Evolutionary conservation across 139 green algal genomes (phyloP).

Genomic region (Chlorella sp.): DNA sequence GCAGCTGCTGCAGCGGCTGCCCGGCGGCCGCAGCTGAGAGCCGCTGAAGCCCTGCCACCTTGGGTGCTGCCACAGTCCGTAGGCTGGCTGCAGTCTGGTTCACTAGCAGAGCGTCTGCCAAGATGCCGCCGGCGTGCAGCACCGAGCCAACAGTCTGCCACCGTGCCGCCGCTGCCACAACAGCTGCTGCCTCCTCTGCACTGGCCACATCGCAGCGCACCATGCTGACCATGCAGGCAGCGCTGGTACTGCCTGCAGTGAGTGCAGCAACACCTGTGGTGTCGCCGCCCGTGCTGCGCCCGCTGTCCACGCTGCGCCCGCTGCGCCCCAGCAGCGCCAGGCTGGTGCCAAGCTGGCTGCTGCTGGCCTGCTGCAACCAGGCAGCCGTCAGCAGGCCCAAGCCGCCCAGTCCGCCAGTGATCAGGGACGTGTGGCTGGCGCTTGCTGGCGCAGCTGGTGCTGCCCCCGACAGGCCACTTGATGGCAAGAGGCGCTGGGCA

Average conservation of each 20-base stretch:
- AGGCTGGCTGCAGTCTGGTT: constrained; percentile 55
- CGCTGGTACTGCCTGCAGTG: neutral
- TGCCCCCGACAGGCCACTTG: no score
- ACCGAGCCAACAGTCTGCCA: neutral
- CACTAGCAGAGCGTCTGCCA: constrained; percentile 70
- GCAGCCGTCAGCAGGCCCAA: constrained; percentile 63
- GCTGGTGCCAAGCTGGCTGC: constrained; percentile 14
- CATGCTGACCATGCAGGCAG: constrained; percentile 10
- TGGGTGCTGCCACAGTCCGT: constrained; percentile 53
- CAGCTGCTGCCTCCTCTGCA: neutral
- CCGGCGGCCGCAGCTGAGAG: constrained; percentile 2
- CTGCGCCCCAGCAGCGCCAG: constrained; percentile 22
- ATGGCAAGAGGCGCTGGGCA: neutral
- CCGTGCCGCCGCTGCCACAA: neutral
- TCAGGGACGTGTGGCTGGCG: constrained; percentile 47
- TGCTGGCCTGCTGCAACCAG: constrained; percentile 61
- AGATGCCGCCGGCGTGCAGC: constrained; percentile 77
- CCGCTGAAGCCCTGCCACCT: constrained; percentile 29
- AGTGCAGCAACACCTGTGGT: neutral
- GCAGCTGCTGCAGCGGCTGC: constrained; percentile 47
- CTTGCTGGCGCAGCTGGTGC: no score
- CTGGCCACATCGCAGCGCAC: neutral
- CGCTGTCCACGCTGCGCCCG: neutral
- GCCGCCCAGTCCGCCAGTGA: constrained; percentile 55
- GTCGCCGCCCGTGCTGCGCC: neutral